Evolutionary conservation across 768 basidiomycete species (phyloP).

Genomic region (Leccinellum albellum): DNA sequence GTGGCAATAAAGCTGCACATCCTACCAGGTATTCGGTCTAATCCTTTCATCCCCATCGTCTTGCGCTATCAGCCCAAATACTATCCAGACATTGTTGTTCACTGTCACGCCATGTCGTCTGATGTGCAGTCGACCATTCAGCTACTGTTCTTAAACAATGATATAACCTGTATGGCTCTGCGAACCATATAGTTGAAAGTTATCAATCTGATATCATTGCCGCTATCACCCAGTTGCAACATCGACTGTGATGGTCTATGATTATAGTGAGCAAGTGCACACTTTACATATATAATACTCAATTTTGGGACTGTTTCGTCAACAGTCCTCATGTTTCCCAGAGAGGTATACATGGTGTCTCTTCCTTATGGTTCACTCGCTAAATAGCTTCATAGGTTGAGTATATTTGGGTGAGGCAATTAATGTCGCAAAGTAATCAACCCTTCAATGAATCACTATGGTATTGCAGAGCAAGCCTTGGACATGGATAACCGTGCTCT

Average conservation of each 20-base stretch:
- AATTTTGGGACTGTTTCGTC: not conserved
- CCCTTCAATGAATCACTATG: not conserved
- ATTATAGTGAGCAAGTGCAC: not conserved
- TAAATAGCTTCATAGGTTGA: not conserved
- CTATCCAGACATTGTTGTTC: not conserved
- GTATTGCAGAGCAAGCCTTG: not conserved
- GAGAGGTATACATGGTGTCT: too few relatives aligned
- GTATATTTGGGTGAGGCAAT: not conserved
- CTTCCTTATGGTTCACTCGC: too few relatives aligned
- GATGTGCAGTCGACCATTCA: not conserved
- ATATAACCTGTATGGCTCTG: not conserved
- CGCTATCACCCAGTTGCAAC: not conserved
- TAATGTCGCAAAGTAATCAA: not conserved
- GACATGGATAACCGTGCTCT: not conserved
- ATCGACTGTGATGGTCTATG: not conserved
- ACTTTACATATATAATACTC: not conserved
- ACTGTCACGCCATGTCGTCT: not conserved
- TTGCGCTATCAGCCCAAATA: not conserved
- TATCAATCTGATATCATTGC: not conserved
- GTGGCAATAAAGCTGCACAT: not conserved
- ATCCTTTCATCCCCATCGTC: not conserved
- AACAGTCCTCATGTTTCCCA: not conserved
- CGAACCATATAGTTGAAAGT: not conserved
- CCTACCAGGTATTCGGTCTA: not conserved
- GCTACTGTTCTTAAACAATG: not conserved